Evolutionary conservation across 2,329 filamentous ascomycete genomes (phyloP).

Genomic region (Fusarium tuaranense): DNA sequence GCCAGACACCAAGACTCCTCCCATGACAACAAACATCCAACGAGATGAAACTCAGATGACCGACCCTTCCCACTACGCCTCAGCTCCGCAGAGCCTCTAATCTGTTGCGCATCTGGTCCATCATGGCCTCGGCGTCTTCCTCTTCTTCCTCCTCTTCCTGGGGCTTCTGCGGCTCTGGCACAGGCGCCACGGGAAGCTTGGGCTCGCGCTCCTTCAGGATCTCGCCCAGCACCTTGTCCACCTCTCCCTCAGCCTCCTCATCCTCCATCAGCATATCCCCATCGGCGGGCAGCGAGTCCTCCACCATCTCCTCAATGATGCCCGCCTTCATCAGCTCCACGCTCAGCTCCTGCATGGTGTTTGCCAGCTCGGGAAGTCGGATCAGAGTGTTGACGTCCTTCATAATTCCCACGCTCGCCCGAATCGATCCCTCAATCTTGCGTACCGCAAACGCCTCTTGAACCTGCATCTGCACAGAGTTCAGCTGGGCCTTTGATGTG

Average conservation of each 20-base stretch:
- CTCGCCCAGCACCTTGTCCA: conserved; percentile 93
- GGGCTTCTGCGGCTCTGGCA: conserved; percentile 64
- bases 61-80: not conserved
- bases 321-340: conserved; percentile 93
- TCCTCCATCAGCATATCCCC: conserved; percentile 79
- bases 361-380: conserved; percentile 84
- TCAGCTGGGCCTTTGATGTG: conserved; percentile 91
- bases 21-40: conserved; percentile 30
- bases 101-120: conserved; percentile 93
- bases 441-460: conserved; percentile 95
- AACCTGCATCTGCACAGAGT: conserved; percentile 96
- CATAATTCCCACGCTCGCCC: conserved; percentile 91
- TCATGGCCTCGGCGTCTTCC: conserved; percentile 87
- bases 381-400: conserved; percentile 93
- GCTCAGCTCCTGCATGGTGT: conserved; percentile 89
- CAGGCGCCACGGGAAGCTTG: conserved; percentile 66
- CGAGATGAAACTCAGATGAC: conserved; percentile 9
- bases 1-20: conserved; percentile 38
- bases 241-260: conserved; percentile 81
- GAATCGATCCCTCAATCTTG: conserved; percentile 94
- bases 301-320: conserved; percentile 98
- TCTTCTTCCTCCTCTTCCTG: conserved; percentile 70
- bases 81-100: conserved; percentile 92
- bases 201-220: conserved; percentile 84
- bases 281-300: conserved; percentile 84